Evolutionary conservation across 192 early-diverging fungal genomes (phyloP), one percentile per base, ranked within the genome.

Genomic region (Rhizophagus clarus): DNA sequence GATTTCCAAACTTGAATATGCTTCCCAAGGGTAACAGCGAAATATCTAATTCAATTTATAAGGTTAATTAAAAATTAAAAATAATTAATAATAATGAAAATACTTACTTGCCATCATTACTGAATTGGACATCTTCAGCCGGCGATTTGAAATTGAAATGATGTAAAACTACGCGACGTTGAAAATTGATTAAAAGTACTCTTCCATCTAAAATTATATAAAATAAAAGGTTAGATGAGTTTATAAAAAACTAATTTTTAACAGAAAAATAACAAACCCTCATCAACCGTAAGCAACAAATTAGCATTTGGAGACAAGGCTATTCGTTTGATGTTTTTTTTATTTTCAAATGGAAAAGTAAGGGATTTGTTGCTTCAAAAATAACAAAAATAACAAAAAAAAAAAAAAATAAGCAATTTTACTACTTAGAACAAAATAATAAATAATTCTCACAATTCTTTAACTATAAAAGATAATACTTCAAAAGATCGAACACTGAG

Each of bases 311-410:
- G 97, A 17, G 95, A 94, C 20, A 99, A 88, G 3, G 96, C 97
- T 37, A 99, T 90, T 24, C 91, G 88, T 29, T 85, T 85, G 80
- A 99, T 98, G 79, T 97, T 94, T 83, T 95, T 96, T 64, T 93
- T 89, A 87, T 94, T 98, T 82, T 99, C 97, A 74, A 96, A 96
- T 10, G 96, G 95, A 69, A 99, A 90, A 29, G 98, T 99, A 47
- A 89, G 86, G 1, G 96, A 92, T 78, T 93, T 94, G 85, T 97
- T 98, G 84, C 95, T 96, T 40, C 37, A 7, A 0, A n/a, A n/a
- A n/a, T n/a, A n/a, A n/a, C n/a, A n/a, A n/a, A n/a, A 34, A 34
- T 34, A 34, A 34, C 5, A 84, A 66, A n/a, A 45, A 81, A 72
- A 42, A 85, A 74, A 31, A 71, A 15, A 45, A 72, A 31, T 0